Conservation (phyloP, 352 stramenopile species). For the Plasmopara viticola region DNA sequence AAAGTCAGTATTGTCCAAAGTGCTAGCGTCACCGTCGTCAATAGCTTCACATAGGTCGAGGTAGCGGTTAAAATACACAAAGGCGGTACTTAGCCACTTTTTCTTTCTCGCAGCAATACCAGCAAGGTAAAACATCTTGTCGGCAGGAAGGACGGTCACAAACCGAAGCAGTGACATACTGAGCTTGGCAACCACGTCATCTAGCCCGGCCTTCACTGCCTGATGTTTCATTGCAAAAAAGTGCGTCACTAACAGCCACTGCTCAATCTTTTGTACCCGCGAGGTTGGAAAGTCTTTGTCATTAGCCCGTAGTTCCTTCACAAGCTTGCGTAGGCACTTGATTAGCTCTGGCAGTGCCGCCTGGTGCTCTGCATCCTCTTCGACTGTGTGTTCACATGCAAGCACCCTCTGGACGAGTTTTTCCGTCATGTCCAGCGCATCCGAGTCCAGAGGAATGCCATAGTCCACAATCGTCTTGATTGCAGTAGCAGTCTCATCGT, state of each 20-base stretch:
- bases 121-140: conserved; percentile 94
- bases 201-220: conserved; percentile 42
- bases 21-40: conserved; percentile 79
- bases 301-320: conserved; percentile 59
- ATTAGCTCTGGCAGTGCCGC: conserved; percentile 57
- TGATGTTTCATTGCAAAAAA: conserved; percentile 75
- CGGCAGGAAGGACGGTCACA: conserved; percentile 77
- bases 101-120: conserved; percentile 72
- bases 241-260: conserved; percentile 70
- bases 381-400: conserved; percentile 34
- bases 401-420: conserved; percentile 51
- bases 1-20: conserved; percentile 93
- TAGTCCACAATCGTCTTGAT: conserved; percentile 76
- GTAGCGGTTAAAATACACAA: conserved; percentile 94
- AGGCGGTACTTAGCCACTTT: conserved; percentile 89
- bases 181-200: conserved; percentile 72
- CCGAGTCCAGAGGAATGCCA: conserved; percentile 58
- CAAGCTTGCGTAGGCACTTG: conserved; percentile 52
- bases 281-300: conserved; percentile 44
- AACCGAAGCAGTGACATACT: conserved; percentile 88
- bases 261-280: conserved; percentile 64
- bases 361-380: conserved; percentile 40
- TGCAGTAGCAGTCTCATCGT: conserved; percentile 66
- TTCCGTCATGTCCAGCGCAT: conserved; percentile 50
- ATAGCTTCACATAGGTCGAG: conserved; percentile 93